These are phyloP conservation scores for Balansia obtecta DNA, from an alignment of 2,329 filamentous ascomycete species.

Conservation along the genomic window DNA sequence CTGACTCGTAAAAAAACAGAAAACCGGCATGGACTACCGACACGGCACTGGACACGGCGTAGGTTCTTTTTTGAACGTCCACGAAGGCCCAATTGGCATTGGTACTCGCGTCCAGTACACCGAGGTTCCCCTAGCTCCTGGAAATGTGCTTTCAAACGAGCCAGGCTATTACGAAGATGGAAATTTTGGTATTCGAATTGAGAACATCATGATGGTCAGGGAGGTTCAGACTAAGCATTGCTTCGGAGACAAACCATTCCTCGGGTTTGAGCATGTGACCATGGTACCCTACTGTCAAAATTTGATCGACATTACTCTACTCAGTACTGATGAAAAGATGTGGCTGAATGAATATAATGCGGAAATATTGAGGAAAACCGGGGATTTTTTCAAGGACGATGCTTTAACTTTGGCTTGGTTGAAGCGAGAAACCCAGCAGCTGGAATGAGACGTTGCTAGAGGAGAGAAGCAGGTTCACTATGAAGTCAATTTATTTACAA, in stretches of 20 bases:
- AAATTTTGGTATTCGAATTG: constrained; percentile 86
- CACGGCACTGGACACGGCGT: constrained; percentile 96
- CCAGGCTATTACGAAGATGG: constrained; percentile 97
- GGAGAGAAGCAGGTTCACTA: background rate
- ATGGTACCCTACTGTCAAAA: constrained; percentile 93
- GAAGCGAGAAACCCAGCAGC: constrained; percentile 64
- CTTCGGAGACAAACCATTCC: constrained; percentile 87
- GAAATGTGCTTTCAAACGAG: constrained; percentile 92
- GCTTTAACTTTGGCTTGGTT: constrained; percentile 66
- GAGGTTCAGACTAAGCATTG: constrained; percentile 78
- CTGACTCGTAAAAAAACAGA: constrained; percentile 12
- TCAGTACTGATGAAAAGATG: constrained; percentile 62
- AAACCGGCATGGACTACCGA: constrained; percentile 77
- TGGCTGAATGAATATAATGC: constrained; percentile 84
- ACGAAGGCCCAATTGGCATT: constrained; percentile 94
- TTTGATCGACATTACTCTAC: constrained; percentile 61
- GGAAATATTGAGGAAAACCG: constrained; percentile 73
- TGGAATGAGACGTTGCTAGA: constrained; percentile 4
- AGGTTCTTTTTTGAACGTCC: constrained; percentile 89
- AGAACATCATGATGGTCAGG: constrained; percentile 86
- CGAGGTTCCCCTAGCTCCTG: constrained; percentile 78
- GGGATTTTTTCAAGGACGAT: constrained; percentile 61
- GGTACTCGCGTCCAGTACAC: constrained; percentile 84
- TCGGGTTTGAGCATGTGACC: constrained; percentile 94
- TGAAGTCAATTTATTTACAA: constrained; percentile 33